phyloP scores from a whole-genome alignment of 2,329 filamentous ascomycete species.

The Didymosphaeria variabile region DNA sequence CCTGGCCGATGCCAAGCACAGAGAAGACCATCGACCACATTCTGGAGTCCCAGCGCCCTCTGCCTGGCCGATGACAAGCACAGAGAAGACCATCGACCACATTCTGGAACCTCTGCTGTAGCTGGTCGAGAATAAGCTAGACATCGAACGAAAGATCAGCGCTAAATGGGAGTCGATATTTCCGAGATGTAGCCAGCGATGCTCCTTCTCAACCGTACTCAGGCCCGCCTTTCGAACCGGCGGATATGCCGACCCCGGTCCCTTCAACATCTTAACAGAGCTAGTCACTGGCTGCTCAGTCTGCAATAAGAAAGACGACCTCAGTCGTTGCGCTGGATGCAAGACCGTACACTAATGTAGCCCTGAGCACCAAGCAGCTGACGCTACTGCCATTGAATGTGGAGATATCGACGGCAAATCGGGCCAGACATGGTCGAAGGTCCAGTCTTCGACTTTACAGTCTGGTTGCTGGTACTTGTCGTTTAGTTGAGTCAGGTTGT shows the following conservation, averaged over 20 bases:
- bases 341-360: slow-evolving; percentile 55
- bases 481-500: no score
- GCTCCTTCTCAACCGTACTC: no score
- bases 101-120: slow-evolving; percentile 26
- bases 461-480: no score
- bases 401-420: no score
- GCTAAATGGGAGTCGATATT: no score
- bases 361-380: slow-evolving; percentile 53
- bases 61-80: slow-evolving; percentile 31
- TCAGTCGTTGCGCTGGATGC: not conserved
- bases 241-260: not conserved
- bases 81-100: slow-evolving; percentile 36
- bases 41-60: no score
- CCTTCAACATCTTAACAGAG: slow-evolving; percentile 12
- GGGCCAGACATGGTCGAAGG: no score
- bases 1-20: slow-evolving; percentile 27
- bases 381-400: no score
- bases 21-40: slow-evolving; percentile 39
- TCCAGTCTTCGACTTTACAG: no score
- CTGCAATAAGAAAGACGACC: slow-evolving; percentile 3
- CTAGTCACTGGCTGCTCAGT: slow-evolving; percentile 9
- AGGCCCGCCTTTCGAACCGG: no score
- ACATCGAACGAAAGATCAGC: not conserved
- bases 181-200: no score
- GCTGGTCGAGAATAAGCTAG: slow-evolving; percentile 15